A percentile compares a stretch with the other conserved stretches of the same genome.
These are phyloP conservation scores for Boehmeria nivea DNA, from an alignment of 306 rosid genomes.

Conservation along the genomic window DNA sequence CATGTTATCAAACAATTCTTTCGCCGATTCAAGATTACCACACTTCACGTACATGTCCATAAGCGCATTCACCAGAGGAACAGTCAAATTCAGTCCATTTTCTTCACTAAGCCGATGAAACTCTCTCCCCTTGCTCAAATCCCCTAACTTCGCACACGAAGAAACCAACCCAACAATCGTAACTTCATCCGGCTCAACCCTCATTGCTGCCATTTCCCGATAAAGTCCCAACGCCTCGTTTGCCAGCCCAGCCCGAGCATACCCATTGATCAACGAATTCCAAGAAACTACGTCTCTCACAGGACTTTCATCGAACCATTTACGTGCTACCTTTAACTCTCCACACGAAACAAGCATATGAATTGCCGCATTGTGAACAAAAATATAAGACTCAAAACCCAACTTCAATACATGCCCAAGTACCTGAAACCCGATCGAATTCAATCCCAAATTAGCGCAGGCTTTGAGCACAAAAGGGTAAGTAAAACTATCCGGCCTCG, in stretches of 20 bases:
- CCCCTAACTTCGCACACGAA: conserved; percentile 63
- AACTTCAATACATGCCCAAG: conserved; percentile 57
- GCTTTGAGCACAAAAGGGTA: conserved; percentile 58
- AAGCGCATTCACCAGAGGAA: conserved; percentile 59
- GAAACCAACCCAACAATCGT: conserved; percentile 76
- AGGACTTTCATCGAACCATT: conserved; percentile 50
- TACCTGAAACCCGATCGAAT: conserved; percentile 39
- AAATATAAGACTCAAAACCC: conserved; percentile 53
- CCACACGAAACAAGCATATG: conserved; percentile 54
- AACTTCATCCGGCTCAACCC: conserved; percentile 63
- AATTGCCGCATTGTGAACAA: conserved; percentile 62
- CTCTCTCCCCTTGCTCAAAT: conserved; percentile 48
- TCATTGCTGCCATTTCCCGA: conserved; percentile 44
- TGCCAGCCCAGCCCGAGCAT: conserved; percentile 53
- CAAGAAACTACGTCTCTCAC: conserved; percentile 80
- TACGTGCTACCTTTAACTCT: conserved; percentile 39
- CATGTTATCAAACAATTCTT: conserved; percentile 45
- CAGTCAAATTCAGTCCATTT: conserved; percentile 44
- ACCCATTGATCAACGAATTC: conserved; percentile 79
- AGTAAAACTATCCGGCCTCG: conserved; percentile 63
- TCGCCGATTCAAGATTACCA: conserved; percentile 49
- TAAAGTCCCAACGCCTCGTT: conserved; percentile 46
- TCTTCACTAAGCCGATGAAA: conserved; percentile 42
- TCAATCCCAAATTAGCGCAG: conserved; percentile 43
- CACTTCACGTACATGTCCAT: conserved; percentile 81